Evolutionary conservation across 768 basidiomycete genomes (phyloP).

Genomic region (Amanita rimosa): DNA sequence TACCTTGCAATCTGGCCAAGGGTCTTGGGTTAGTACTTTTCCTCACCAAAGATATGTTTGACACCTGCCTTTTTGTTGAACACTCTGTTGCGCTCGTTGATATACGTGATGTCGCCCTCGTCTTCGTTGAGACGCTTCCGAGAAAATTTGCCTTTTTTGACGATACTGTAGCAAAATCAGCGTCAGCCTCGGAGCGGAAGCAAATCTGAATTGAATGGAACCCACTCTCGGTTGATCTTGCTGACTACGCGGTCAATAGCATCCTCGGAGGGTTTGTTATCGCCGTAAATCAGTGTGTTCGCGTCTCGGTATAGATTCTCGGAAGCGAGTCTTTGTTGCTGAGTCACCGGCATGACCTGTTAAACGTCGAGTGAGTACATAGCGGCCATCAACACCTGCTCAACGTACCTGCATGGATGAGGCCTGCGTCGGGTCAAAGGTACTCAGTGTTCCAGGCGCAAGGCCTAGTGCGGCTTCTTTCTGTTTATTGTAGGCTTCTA

Average conservation of each 20-base stretch:
- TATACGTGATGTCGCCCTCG: constrained; percentile 95
- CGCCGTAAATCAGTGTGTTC: constrained; percentile 86
- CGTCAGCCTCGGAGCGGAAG: not conserved
- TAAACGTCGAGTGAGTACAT: constrained; percentile 10
- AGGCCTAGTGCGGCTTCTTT: constrained; percentile 79
- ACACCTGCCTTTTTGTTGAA: constrained; percentile 88
- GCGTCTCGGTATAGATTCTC: constrained; percentile 90
- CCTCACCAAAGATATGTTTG: not conserved
- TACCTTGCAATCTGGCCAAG: constrained; percentile 71
- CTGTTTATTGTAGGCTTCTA: constrained; percentile 79
- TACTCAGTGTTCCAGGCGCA: constrained; percentile 55
- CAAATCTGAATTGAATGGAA: constrained; percentile 11
- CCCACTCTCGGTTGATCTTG: constrained; percentile 91
- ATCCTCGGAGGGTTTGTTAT: constrained; percentile 91
- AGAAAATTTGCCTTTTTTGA: constrained; percentile 85
- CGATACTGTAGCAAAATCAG: constrained; percentile 41
- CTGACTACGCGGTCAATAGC: constrained; percentile 86
- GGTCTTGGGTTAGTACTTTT: constrained; percentile 1
- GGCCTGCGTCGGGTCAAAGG: constrained; percentile 38
- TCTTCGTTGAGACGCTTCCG: constrained; percentile 85
- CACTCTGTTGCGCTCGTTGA: constrained; percentile 96
- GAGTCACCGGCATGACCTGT: constrained; percentile 27
- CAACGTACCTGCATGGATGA: constrained; percentile 23
- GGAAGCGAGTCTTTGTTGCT: constrained; percentile 51
- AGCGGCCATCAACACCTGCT: not conserved